These are phyloP conservation scores for Axilococcus clingmanii DNA, from an alignment of 139 green algal genomes.

Conservation along the genomic window DNA sequence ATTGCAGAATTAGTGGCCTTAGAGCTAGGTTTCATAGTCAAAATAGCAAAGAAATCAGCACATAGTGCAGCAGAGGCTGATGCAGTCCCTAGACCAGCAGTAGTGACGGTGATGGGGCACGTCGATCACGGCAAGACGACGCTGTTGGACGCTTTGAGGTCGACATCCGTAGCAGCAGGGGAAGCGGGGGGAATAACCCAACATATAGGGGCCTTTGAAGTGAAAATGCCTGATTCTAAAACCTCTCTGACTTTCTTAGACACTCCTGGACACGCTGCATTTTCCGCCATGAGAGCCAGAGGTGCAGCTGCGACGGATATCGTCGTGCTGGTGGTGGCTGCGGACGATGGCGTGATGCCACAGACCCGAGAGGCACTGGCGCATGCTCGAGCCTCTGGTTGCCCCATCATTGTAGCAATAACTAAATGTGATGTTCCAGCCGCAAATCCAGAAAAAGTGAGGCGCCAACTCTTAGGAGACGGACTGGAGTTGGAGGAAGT, in stretches of 20 bases:
- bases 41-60: neutral
- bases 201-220: constrained; percentile 87
- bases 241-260: constrained; percentile 79
- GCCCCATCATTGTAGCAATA: constrained; percentile 78
- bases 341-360: constrained; percentile 86
- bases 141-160: constrained; percentile 79
- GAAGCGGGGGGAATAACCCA: constrained; percentile 94
- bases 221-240: constrained; percentile 47
- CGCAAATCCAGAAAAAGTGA: constrained; percentile 41
- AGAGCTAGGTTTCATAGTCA: constrained; percentile 37
- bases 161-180: constrained; percentile 64
- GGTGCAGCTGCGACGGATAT: constrained; percentile 77
- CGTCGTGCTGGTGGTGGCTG: constrained; percentile 81
- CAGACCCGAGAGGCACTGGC: constrained; percentile 74
- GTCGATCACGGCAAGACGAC: constrained; percentile 95
- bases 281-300: constrained; percentile 75
- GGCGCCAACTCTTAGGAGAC: constrained; percentile 51
- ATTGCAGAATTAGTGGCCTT: constrained; percentile 58
- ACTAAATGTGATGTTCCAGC: constrained; percentile 73
- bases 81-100: constrained; percentile 43
- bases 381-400: constrained; percentile 49
- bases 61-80: neutral
- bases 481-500: constrained; percentile 79
- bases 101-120: constrained; percentile 90
- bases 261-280: constrained; percentile 89